These are phyloP conservation scores for Nicotiana paniculata DNA, from an alignment of 257 asterid genomes.

Conservation along the genomic window DNA sequence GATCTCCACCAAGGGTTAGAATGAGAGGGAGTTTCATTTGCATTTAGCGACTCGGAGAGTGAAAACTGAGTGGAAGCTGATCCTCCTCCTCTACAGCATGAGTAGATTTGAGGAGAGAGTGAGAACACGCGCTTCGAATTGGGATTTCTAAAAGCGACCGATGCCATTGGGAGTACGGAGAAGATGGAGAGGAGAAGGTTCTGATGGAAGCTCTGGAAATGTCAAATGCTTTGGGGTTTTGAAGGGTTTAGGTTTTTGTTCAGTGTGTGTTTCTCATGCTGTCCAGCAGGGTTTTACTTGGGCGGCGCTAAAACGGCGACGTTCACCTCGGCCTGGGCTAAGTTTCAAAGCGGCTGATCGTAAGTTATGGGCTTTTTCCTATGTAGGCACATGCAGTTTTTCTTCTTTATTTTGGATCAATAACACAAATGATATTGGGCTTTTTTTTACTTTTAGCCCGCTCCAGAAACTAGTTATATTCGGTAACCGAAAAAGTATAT, in stretches of 20 bases:
- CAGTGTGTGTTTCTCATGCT: background rate
- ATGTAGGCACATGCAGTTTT: background rate
- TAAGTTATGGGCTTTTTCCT: background rate
- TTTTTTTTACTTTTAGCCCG: too few relatives aligned
- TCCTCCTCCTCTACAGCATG: conserved; percentile 23
- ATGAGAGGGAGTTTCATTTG: conserved; percentile 25
- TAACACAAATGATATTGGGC: too few relatives aligned
- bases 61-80: conserved; percentile 33
- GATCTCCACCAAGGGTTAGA: conserved; percentile 84
- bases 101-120: conserved; percentile 33
- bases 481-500: too few relatives aligned
- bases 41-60: conserved; percentile 37
- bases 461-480: too few relatives aligned
- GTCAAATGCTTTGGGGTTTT: background rate
- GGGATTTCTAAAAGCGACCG: conserved; percentile 34
- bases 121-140: conserved; percentile 29
- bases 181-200: background rate
- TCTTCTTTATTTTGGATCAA: too few relatives aligned
- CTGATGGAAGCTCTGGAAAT: background rate
- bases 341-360: background rate
- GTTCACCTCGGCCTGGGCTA: background rate
- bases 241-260: conserved; percentile 8
- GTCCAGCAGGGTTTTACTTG: conserved; percentile 1
- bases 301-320: background rate
- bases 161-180: conserved; percentile 27